Conservation (phyloP, 768 basidiomycete genomes). For the Suillus subaureus region DNA sequence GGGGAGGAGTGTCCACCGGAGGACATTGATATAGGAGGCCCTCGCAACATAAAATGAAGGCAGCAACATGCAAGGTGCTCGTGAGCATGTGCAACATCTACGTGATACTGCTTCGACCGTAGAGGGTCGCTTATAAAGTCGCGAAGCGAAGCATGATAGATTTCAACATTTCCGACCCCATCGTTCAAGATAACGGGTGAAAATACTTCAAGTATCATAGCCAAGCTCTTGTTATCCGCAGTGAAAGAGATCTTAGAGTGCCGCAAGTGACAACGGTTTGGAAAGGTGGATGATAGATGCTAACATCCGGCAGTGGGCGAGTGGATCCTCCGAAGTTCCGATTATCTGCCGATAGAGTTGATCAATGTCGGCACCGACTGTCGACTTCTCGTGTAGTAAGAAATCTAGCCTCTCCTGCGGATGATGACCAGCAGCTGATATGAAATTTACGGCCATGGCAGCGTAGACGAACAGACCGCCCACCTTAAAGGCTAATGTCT, state of each 20-base stretch:
- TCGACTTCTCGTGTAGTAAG: neutral
- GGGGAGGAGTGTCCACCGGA: too few relatives aligned
- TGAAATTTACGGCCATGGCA: slow-evolving; percentile 19
- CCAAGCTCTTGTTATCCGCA: neutral
- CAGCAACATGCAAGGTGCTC: neutral
- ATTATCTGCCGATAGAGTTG: neutral
- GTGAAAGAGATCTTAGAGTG: neutral
- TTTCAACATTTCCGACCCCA: neutral
- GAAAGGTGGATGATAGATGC: neutral
- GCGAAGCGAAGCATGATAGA: neutral
- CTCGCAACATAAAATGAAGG: neutral
- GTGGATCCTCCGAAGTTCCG: neutral
- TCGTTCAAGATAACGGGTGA: neutral
- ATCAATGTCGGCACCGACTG: neutral
- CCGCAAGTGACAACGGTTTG: neutral
- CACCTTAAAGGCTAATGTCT: slow-evolving; percentile 14
- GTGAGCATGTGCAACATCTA: neutral
- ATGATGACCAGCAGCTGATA: slow-evolving; percentile 4
- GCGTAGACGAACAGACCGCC: slow-evolving; percentile 19
- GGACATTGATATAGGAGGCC: too few relatives aligned
- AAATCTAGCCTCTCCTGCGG: neutral
- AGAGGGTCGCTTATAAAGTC: neutral
- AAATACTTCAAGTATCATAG: neutral
- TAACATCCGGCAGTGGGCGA: neutral
- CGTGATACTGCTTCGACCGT: slow-evolving; percentile 2